Evolutionary conservation across 768 basidiomycete species (phyloP).

Genomic region (Terana coerulea): DNA sequence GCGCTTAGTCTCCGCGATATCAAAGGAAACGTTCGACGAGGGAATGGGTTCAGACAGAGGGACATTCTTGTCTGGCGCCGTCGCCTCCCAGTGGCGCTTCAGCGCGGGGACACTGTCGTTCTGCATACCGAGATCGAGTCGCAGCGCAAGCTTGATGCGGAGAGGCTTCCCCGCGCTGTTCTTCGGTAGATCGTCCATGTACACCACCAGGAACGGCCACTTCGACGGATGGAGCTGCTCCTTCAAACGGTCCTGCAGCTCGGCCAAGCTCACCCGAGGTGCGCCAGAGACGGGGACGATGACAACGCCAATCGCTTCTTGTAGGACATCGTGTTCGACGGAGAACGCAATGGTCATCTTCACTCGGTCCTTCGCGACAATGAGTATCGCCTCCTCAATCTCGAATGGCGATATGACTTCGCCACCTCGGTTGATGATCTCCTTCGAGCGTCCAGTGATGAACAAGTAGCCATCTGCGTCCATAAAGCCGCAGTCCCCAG

Average conservation of each 20-base stretch:
- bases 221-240: conserved; percentile 45
- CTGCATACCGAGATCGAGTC: conserved; percentile 36
- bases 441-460: conserved; percentile 56
- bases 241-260: conserved; percentile 41
- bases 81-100: conserved; percentile 40
- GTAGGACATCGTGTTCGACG: conserved; percentile 43
- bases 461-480: conserved; percentile 44
- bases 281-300: conserved; percentile 33
- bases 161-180: conserved; percentile 47
- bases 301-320: conserved; percentile 44
- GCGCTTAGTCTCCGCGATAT: conserved; percentile 25
- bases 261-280: conserved; percentile 37
- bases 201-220: conserved; percentile 46
- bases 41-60: conserved; percentile 36
- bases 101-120: conserved; percentile 31
- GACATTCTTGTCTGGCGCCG: conserved; percentile 28
- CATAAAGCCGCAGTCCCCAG: conserved; percentile 45
- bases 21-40: conserved; percentile 30
- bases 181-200: conserved; percentile 45
- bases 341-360: conserved; percentile 42
- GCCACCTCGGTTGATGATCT: conserved; percentile 58
- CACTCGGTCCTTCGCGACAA: conserved; percentile 37
- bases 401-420: conserved; percentile 62
- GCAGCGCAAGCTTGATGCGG: conserved; percentile 39
- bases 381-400: conserved; percentile 52